Conservation (phyloP, 345 rosid species). For the Triadica sebifera region DNA sequence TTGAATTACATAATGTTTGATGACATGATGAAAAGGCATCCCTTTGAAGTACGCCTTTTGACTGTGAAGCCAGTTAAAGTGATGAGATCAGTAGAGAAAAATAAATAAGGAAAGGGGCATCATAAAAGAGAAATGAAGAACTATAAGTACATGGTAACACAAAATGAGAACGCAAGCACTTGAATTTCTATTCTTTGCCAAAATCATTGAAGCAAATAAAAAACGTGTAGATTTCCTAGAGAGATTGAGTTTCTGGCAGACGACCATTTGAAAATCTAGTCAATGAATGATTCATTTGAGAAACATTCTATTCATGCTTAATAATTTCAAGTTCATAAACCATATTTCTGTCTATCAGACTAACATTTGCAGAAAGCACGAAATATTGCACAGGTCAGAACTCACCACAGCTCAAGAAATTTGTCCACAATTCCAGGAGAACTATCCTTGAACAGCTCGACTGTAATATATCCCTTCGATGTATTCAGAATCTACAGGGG, state of each 20-base stretch:
- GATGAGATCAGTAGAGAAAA: neutral
- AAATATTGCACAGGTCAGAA: neutral
- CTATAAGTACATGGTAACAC: neutral
- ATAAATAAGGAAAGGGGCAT: neutral
- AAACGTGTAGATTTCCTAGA: neutral
- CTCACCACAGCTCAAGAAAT: constrained; percentile 73
- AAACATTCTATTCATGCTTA: neutral
- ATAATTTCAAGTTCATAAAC: neutral
- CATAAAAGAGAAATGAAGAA: neutral
- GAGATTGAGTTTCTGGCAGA: neutral
- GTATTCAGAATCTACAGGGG: constrained; percentile 64
- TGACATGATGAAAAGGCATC: constrained; percentile 74
- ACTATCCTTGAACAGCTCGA: constrained; percentile 68
- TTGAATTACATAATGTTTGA: constrained; percentile 83
- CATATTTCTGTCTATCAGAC: neutral
- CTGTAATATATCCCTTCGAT: constrained; percentile 64
- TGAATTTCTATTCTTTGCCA: neutral
- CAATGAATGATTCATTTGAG: neutral
- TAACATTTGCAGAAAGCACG: constrained; percentile 1
- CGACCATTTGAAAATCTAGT: neutral
- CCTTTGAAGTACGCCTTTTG: constrained; percentile 79
- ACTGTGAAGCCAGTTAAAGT: constrained; percentile 46
- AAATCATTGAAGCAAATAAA: neutral
- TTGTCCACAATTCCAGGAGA: constrained; percentile 77
- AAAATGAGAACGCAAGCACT: neutral